phyloP scores from a whole-genome alignment of 2,329 filamentous ascomycete species.

The Penicillium sp. region DNA sequence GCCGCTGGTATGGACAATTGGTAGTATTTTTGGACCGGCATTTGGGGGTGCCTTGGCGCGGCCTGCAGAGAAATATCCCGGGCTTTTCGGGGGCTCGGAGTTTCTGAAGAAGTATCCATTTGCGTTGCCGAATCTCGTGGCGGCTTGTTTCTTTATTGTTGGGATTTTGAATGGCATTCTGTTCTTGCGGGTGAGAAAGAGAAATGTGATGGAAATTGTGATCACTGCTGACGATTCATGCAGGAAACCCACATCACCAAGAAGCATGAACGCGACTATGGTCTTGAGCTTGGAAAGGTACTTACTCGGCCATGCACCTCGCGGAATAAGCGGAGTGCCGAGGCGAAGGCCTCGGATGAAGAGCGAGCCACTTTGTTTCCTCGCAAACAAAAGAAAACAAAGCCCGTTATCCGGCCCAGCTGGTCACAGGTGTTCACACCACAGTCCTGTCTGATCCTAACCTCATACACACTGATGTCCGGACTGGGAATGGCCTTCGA shows the following conservation, averaged over 20 bases:
- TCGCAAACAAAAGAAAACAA: slow-evolving; percentile 14
- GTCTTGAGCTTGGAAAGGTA: slow-evolving; percentile 68
- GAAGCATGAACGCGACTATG: slow-evolving; percentile 69
- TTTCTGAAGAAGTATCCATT: slow-evolving; percentile 80
- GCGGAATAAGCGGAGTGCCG: slow-evolving; percentile 18
- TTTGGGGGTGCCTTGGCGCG: slow-evolving; percentile 86
- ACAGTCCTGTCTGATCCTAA: slow-evolving; percentile 72
- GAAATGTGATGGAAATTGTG: not conserved
- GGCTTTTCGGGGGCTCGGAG: slow-evolving; percentile 63
- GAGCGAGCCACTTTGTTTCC: slow-evolving; percentile 37
- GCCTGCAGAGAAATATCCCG: slow-evolving; percentile 72
- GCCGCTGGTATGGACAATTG: slow-evolving; percentile 86
- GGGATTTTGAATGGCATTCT: slow-evolving; percentile 72
- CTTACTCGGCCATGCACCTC: slow-evolving; percentile 50
- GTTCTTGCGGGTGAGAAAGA: slow-evolving; percentile 65
- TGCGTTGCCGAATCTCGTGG: slow-evolving; percentile 76
- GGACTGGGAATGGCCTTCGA: slow-evolving; percentile 83
- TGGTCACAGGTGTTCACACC: slow-evolving; percentile 68
- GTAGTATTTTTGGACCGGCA: slow-evolving; percentile 81
- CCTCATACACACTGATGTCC: slow-evolving; percentile 77
- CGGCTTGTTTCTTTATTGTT: slow-evolving; percentile 72
- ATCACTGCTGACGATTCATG: not conserved
- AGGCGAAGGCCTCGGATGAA: slow-evolving; percentile 19
- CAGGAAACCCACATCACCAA: slow-evolving; percentile 78
- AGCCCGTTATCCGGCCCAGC: slow-evolving; percentile 32